Base-by-base conservation (phyloP, 257 asterid species). In the Ehretia macrophylla region DNA sequence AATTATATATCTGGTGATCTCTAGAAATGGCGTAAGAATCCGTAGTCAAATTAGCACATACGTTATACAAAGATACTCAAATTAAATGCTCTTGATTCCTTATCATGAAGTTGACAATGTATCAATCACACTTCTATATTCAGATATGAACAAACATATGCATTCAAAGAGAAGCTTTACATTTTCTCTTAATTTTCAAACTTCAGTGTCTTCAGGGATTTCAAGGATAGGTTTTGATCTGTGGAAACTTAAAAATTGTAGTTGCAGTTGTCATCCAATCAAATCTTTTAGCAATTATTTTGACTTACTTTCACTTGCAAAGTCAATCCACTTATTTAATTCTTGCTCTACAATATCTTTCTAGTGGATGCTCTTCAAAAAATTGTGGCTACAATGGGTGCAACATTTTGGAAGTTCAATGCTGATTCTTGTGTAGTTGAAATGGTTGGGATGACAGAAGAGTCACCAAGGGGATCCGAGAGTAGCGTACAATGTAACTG, bases 301-400 rank as follows among this genome's bases (percentile, higher is more conserved):
- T 61, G 38, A 14, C 16, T 23, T 14, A 8, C 16, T 55, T 45
- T 16, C 8, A 32, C n/a, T n/a, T 13, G 35, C 40, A 50, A 19
- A 27, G n/a, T 27, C 35, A 27, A 27, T 27, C 35, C 35, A 27
- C 35, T 11, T 27, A 57, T 65, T 47, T 27, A 54, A 17, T 12
- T 58, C 17, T 48, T 51, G 46, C 32, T 47, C 63, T 52, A 8
- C 37, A n/a, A 45, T 45, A 62, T 59, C 40, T 39, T 72, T 57
- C 14, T 64, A 92, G 98, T 81, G 73, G 84, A 81, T 63, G 85
- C 71, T 61, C 86, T 92, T 60, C 82, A 79, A 75, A 80, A 81
- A 74, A 68, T 86, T 45, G 92, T 84, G 40, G 64, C 70, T 19
- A 82, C 82, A 63, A 71, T 92, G 93, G 98, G 98, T n/a, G 92